Percentiles rank a stretch among this genome's conserved stretches.
These are phyloP conservation scores for Thelephora ganbajun DNA, from an alignment of 768 basidiomycete genomes.

Conservation along the genomic window DNA sequence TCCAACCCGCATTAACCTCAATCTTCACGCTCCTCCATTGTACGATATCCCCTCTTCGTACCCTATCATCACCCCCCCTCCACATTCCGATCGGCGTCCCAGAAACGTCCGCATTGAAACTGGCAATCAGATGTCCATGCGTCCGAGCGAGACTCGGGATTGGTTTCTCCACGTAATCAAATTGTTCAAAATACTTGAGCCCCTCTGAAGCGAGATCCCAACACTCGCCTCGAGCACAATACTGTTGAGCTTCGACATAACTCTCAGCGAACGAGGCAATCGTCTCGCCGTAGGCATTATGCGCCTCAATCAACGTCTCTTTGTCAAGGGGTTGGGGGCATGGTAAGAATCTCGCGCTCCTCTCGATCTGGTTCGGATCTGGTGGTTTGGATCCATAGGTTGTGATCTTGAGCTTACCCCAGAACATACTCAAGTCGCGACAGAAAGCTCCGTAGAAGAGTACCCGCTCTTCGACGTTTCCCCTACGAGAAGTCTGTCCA, in stretches of 20 bases:
- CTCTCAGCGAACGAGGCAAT: slow-evolving; percentile 33
- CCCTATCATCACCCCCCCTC: slow-evolving; percentile 36
- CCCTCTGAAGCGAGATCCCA: slow-evolving; percentile 45
- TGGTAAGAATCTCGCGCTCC: slow-evolving; percentile 25
- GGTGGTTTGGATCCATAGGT: slow-evolving; percentile 9
- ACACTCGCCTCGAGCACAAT: slow-evolving; percentile 39
- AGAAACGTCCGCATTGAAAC: slow-evolving; percentile 21
- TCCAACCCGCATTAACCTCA: slow-evolving; percentile 15
- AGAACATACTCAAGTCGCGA: slow-evolving; percentile 35
- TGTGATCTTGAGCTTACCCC: slow-evolving; percentile 28
- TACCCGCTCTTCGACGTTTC: slow-evolving; percentile 13
- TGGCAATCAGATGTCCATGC: slow-evolving; percentile 41
- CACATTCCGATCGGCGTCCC: slow-evolving; percentile 27
- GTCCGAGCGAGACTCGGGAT: slow-evolving; percentile 33
- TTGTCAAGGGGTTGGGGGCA: slow-evolving; percentile 21
- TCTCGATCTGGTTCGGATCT: slow-evolving; percentile 19
- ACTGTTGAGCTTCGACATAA: slow-evolving; percentile 26
- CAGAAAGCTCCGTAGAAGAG: slow-evolving; percentile 27
- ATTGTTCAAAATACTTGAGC: slow-evolving; percentile 26
- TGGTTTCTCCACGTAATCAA: slow-evolving; percentile 30
- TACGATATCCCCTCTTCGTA: slow-evolving; percentile 40
- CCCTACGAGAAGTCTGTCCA: slow-evolving; percentile 18
- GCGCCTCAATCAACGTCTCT: slow-evolving; percentile 25
- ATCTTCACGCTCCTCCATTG: slow-evolving; percentile 31
- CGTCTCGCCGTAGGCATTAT: slow-evolving; percentile 34